A percentile compares a stretch with the other conserved stretches of the same genome.
These are phyloP conservation scores for Cyclotella cryptica DNA, from an alignment of 108 stramenopile species.

Conservation along the genomic window DNA sequence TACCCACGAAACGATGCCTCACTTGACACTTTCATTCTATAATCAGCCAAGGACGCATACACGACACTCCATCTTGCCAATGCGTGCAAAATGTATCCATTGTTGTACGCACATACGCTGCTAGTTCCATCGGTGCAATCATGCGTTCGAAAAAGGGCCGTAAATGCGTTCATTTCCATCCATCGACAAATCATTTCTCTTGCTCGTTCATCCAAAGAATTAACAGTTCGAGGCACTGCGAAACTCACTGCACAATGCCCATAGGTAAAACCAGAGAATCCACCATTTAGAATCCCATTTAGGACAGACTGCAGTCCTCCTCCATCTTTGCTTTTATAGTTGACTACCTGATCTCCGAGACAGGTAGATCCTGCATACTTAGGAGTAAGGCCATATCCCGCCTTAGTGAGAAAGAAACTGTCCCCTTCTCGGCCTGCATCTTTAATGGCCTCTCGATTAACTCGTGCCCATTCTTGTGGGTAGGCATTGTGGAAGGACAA, in stretches of 20 bases:
- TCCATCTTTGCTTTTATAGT: slow-evolving; percentile 41
- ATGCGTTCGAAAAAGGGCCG: slow-evolving; percentile 58
- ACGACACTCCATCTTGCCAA: slow-evolving; percentile 52
- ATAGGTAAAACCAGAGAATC: slow-evolving; percentile 53
- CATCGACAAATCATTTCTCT: slow-evolving; percentile 61
- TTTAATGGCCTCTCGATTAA: slow-evolving; percentile 53
- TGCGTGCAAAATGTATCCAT: slow-evolving; percentile 30
- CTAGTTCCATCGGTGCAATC: slow-evolving; percentile 31
- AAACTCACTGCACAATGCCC: slow-evolving; percentile 59
- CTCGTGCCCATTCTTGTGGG: slow-evolving; percentile 55
- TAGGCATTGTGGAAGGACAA: slow-evolving; percentile 46
- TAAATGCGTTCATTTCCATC: slow-evolving; percentile 65
- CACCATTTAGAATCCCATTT: slow-evolving; percentile 55
- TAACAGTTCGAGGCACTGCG: slow-evolving; percentile 25
- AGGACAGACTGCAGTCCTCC: slow-evolving; percentile 40
- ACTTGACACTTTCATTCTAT: slow-evolving; percentile 46
- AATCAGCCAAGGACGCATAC: slow-evolving; percentile 50
- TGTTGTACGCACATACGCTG: slow-evolving; percentile 41
- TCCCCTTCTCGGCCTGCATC: slow-evolving; percentile 58
- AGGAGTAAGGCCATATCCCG: slow-evolving; percentile 48
- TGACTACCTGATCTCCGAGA: slow-evolving; percentile 44
- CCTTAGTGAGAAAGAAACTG: slow-evolving; percentile 49
- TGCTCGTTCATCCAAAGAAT: slow-evolving; percentile 27
- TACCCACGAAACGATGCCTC: slow-evolving; percentile 56
- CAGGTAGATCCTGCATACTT: slow-evolving; percentile 40